Evolutionary conservation across 1,284 basidiomycete species (phyloP), one percentile per base, ranked within the genome.

Genomic region (Apiotrichum gracile): DNA sequence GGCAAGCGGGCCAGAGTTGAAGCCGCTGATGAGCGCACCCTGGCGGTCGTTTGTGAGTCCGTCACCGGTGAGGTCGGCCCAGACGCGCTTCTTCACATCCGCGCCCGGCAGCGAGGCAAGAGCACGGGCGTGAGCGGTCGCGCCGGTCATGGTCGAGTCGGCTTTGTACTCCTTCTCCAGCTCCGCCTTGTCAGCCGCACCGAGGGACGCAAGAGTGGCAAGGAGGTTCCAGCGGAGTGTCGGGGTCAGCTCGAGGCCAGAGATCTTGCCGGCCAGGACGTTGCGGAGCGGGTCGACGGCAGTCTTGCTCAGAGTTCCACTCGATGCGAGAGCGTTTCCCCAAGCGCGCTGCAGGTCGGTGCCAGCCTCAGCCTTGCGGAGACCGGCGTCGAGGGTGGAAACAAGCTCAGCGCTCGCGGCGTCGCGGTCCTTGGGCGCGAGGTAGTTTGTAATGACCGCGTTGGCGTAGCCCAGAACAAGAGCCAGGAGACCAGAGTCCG

Each of bases 141-240:
- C 46, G 21, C 51, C 51, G 5, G 45, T 53, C 51, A 53, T 53
- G 13, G 51, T 53, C 45, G n/a, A 29, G 51, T 53, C 51, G 24
- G 25, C 24, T 19, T 21, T 22, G 46, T 47, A 48, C 46, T 53
- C 51, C n/a, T 46, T 46, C 13, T 53, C 24, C 19, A 53, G 51
- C 33, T 53, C 51, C 10, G 46, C 26, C 0, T 38, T 26, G 40
- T 43, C 46, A 14, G 46, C 31, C 8, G 40, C 39, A 24, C 51
- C 46, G 7, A 53, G 51, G 16, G 46, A 21, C 9, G 51, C 46
- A 34, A 53, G 51, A 3, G 45, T 14, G 40, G 34, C 40, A 22
- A 53, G 46, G 8, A 42, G n/a, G 22, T 34, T 33, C 51, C 51
- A 53, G 21, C 51, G 51, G 12, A 47, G 46, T 2, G 46, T 48